A percentile compares a stretch with the other conserved stretches of the same genome.
Evolutionary conservation across 257 asterid genomes (phyloP).

Genomic region (Gentiana dahurica): DNA sequence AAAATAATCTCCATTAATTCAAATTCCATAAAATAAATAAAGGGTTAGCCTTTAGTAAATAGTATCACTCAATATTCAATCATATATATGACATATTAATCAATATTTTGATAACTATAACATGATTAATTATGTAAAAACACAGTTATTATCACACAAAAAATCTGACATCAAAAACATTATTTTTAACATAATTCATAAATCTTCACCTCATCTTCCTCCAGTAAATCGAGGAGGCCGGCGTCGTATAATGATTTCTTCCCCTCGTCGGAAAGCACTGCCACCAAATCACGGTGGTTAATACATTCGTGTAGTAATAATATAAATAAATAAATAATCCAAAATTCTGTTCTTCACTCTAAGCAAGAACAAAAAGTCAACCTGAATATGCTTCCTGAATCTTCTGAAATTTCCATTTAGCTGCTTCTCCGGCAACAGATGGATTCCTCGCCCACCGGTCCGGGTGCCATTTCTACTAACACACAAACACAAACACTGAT

Average conservation of each 20-base stretch:
- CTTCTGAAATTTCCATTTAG: slow-evolving; percentile 63
- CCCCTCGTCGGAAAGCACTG: slow-evolving; percentile 73
- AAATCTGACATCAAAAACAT: too few relatives aligned
- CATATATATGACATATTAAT: too few relatives aligned
- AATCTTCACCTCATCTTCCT: slow-evolving; percentile 64
- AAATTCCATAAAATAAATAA: too few relatives aligned
- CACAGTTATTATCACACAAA: too few relatives aligned
- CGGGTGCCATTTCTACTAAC: slow-evolving; percentile 68
- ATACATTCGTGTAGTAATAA: not conserved
- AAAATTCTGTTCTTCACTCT: not conserved
- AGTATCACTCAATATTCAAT: too few relatives aligned
- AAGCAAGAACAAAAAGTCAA: not conserved
- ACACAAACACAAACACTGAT: not conserved
- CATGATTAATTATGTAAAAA: too few relatives aligned
- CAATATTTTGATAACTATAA: too few relatives aligned
- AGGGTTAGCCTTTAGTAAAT: too few relatives aligned
- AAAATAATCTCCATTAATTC: not conserved
- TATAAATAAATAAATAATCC: not conserved
- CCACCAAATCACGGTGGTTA: slow-evolving; percentile 12
- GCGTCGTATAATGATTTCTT: slow-evolving; percentile 91
- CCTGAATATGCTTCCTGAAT: slow-evolving; percentile 77
- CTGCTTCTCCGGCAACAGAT: slow-evolving; percentile 50
- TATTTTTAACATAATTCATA: not conserved
- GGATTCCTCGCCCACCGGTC: slow-evolving; percentile 67
- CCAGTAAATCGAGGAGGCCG: slow-evolving; percentile 76